Base-by-base conservation (phyloP, 2,329 filamentous ascomycete species). In the Trichothecium roseum region DNA sequence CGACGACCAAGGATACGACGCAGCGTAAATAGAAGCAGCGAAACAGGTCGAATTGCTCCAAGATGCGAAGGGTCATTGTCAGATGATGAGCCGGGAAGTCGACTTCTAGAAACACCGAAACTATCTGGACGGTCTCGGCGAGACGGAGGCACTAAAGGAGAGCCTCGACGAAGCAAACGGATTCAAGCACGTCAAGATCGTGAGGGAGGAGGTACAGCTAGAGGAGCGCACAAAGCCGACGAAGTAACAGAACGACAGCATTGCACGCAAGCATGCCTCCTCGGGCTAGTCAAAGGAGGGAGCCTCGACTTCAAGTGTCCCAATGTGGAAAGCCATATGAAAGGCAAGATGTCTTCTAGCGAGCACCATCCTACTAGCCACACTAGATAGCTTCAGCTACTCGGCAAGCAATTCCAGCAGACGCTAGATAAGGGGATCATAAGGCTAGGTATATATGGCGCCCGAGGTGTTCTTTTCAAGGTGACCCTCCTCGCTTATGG, bases 391-490 rank as follows among this genome's bases (percentile, higher is more conserved):
- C 47, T 58, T 15, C 14, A 27, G 5, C 49, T 56, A 26, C 52
- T 63, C 2, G 35, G 37, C 5, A 33, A 53, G 31, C 53, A 62
- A 42, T 46, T 62, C 2, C 2, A 42, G 8, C 34, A 32, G 4
- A 49, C 47, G 9, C 33, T 58, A 2, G 57, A 57, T 26, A 37
- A 50, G 20, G 52, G 57, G 3, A 51, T 58, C 17, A 37, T 40
- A 2, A 43, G 34, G 8, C 37, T 64, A 0, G 40, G 45, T 8
- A 15, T 46, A n/a, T 38, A 46, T 18, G 56, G 63, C 5, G 43
- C 59, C 1, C 51, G 55, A 8, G 54, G 61, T 13, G 57, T 54
- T 4, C 44, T 66, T 5, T 68, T 69, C 42, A 47, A 53, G 36
- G 45, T 68, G 4, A 60, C 55, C 8, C 50, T 68, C 28, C 43